Evolutionary conservation across 2,329 filamentous ascomycete species (phyloP).

Genomic region (Curvularia spicifera): DNA sequence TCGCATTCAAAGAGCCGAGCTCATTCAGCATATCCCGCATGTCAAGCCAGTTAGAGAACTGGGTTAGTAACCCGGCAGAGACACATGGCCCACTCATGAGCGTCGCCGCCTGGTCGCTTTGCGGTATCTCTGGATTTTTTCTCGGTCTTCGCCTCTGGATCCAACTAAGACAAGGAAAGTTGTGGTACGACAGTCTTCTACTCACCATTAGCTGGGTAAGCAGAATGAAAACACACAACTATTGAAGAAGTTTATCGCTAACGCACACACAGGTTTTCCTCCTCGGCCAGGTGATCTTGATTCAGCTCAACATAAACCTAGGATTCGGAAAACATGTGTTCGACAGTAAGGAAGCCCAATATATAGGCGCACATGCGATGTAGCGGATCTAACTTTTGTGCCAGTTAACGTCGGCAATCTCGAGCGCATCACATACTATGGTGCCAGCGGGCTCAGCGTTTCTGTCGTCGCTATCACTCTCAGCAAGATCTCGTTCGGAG

Average conservation of each 20-base stretch:
- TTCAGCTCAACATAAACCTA: conserved; percentile 6
- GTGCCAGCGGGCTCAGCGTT: conserved; percentile 8
- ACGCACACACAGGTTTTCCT: conserved; percentile 2
- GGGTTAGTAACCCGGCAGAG: conserved; percentile 8
- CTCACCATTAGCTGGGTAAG: conserved; percentile 13
- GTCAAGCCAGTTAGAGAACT: conserved; percentile 9
- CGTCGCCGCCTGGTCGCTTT: conserved; percentile 1
- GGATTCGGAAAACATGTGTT: conserved; percentile 12
- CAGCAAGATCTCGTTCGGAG: conserved; percentile 22
- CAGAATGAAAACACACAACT: neutral
- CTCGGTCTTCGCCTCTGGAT: conserved; percentile 4
- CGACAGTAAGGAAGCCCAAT: conserved; percentile 4
- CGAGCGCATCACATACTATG: conserved; percentile 11
- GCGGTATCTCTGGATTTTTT: conserved; percentile 6
- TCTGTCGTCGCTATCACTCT: conserved; percentile 8
- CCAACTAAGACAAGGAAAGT: conserved; percentile 4
- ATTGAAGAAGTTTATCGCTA: neutral
- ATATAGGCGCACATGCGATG: neutral
- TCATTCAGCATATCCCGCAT: conserved; percentile 3
- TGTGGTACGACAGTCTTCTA: conserved; percentile 9
- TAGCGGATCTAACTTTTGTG: neutral
- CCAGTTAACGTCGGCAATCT: conserved; percentile 7
- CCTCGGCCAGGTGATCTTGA: neutral
- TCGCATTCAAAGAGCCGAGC: neutral
- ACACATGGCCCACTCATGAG: conserved; percentile 9